Evolutionary conservation across 768 basidiomycete species (phyloP), one percentile per base, ranked within the genome.

Genomic region (Kwoniella pini): DNA sequence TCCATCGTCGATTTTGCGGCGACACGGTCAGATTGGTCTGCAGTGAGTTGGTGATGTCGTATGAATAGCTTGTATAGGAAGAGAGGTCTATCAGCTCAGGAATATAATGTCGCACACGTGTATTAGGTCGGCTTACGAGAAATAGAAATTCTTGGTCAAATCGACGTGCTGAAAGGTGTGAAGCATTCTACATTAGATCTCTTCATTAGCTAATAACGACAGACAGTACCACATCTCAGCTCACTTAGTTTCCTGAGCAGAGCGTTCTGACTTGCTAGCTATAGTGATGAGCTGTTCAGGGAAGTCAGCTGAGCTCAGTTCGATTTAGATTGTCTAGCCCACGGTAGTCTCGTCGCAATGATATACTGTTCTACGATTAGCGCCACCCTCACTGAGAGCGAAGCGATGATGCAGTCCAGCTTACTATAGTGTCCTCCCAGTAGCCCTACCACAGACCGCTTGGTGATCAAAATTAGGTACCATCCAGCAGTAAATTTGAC

Each of bases 71-170:
- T 95, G 64, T 19, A 3, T 2, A 27, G n/a, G 30, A 52, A 52
- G n/a, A 10, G 42, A 40, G 12, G n/a, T 27, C 19, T 12, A 13
- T 33, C 7, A 5, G 11, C 42, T n/a, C 6, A 10, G n/a, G n/a
- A n/a, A n/a, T n/a, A n/a, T n/a, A n/a, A n/a, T n/a, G n/a, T n/a
- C n/a, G n/a, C n/a, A n/a, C n/a, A n/a, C n/a, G n/a, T n/a, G n/a
- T n/a, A n/a, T n/a, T n/a, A n/a, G n/a, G n/a, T n/a, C n/a, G n/a
- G n/a, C 75, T 33, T 65, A 91, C 91, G 90, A 93, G 80, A 97
- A 97, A 80, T 97, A 99, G 77, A 98, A 98, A 80, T 98, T 97
- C 80, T 97, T 97, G n/a, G 89, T 88, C 84, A 98, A 86, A 72
- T 99, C 95, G 1, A 97, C 93, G 77, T 94, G 91, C 75, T 92